Evolutionary conservation across 495 filamentous ascomycete genomes (phyloP).

Genomic region (Aspergillus avenaceus): DNA sequence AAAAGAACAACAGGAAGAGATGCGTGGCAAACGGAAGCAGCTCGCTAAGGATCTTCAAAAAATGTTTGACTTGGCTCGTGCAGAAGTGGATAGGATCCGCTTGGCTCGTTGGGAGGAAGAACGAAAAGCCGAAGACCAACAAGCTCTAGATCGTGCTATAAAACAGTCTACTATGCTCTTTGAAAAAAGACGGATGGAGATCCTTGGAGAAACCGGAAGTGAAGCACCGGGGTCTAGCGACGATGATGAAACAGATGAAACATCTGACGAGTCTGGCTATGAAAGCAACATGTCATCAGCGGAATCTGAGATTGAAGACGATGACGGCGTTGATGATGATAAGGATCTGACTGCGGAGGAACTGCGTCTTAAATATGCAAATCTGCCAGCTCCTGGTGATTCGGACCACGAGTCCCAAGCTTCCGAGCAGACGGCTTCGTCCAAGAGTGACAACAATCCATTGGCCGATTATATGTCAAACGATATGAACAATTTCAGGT

Average conservation of each 20-base stretch:
- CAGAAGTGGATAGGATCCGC: conserved; percentile 68
- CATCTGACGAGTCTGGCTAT: conserved; percentile 36
- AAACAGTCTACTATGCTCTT: conserved; percentile 59
- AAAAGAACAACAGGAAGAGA: conserved; percentile 46
- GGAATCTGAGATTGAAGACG: conserved; percentile 40
- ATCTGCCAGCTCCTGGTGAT: conserved; percentile 41
- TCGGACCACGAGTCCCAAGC: conserved; percentile 25
- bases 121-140: conserved; percentile 74
- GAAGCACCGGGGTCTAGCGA: conserved; percentile 42
- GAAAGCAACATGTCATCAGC: conserved; percentile 69
- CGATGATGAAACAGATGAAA: conserved; percentile 44
- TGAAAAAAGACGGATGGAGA: conserved; percentile 52
- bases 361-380: conserved; percentile 73
- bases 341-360: conserved; percentile 75
- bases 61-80: conserved; percentile 75
- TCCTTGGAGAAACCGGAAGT: conserved; percentile 40
- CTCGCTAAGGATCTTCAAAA: conserved; percentile 64
- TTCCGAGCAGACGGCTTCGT: conserved; percentile 17
- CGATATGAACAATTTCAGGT: conserved; percentile 23
- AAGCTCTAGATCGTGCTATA: conserved; percentile 78
- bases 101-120: conserved; percentile 79
- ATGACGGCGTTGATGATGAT: conserved; percentile 56
- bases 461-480: conserved; percentile 18
- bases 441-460: conserved; percentile 12
- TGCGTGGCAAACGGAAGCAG: conserved; percentile 58